A percentile compares a stretch with the other conserved stretches of the same genome.
Evolutionary conservation across 192 early-diverging fungal genomes (phyloP).

Genomic region (Backusella parvicylindrica): DNA sequence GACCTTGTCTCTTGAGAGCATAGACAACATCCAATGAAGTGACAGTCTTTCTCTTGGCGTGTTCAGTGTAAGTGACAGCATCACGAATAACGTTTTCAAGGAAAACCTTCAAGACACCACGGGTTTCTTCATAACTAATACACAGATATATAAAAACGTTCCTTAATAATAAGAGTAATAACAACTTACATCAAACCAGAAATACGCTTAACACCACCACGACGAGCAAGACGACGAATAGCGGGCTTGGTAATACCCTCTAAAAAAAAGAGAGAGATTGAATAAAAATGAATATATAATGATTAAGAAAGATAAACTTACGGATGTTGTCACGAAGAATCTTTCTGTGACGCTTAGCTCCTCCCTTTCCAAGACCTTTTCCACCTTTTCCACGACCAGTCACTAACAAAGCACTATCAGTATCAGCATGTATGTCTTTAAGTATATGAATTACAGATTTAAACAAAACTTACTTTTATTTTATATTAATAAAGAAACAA

Average conservation of each 20-base stretch:
- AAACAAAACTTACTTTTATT: too few species aligned
- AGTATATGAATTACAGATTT: too few species aligned
- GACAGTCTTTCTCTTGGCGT: constrained; percentile 99
- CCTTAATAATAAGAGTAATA: neutral
- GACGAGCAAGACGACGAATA: constrained; percentile 96
- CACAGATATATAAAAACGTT: neutral
- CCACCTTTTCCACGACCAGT: constrained; percentile 99
- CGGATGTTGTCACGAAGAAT: constrained; percentile 98
- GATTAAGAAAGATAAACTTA: neutral
- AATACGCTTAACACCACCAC: constrained; percentile 99
- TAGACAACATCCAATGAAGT: constrained; percentile 99
- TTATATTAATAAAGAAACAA: too few species aligned
- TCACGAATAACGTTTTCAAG: constrained; percentile 99
- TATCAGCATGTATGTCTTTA: too few species aligned
- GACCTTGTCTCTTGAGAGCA: constrained; percentile 96
- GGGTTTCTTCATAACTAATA: constrained; percentile 90
- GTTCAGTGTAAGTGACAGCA: constrained; percentile 97
- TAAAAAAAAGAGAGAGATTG: neutral
- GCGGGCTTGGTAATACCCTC: constrained; percentile 46
- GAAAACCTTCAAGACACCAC: constrained; percentile 95
- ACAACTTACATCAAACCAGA: constrained; percentile 66
- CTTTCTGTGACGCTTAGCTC: constrained; percentile 99
- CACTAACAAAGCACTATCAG: constrained; percentile 41
- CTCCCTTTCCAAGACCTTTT: constrained; percentile 99
- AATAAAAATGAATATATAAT: neutral